A percentile compares a stretch with the other conserved stretches of the same genome.
phyloP scores from a whole-genome alignment of 2,329 filamentous ascomycete species.

The Pseudopithomyces chartarum region DNA sequence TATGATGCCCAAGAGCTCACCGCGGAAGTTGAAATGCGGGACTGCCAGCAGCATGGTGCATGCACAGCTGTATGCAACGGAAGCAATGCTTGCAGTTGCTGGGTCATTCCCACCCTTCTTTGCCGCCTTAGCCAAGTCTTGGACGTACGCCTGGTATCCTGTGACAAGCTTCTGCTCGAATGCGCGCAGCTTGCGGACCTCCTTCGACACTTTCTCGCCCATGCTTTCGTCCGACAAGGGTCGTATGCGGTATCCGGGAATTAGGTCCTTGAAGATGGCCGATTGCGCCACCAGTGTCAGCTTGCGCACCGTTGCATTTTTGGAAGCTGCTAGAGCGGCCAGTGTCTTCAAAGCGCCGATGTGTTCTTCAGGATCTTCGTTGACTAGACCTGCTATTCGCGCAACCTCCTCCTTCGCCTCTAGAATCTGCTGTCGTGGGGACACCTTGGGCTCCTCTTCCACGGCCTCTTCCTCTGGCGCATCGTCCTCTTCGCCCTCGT shows the following conservation, averaged over 20 bases:
- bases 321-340: constrained; percentile 72
- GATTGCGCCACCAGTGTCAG: constrained; percentile 85
- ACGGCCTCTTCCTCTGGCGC: constrained; percentile 46
- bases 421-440: constrained; percentile 78
- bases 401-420: constrained; percentile 93
- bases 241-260: constrained; percentile 94
- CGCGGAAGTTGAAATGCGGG: constrained; percentile 96
- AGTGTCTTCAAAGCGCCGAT: constrained; percentile 77
- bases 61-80: constrained; percentile 81
- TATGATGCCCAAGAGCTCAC: constrained; percentile 84
- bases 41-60: constrained; percentile 81
- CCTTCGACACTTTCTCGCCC: constrained; percentile 84
- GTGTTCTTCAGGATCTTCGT: constrained; percentile 93
- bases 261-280: constrained; percentile 92
- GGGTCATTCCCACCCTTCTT: constrained; percentile 57
- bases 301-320: constrained; percentile 77
- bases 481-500: constrained; percentile 56
- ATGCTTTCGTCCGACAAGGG: constrained; percentile 75
- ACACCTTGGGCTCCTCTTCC: constrained; percentile 66
- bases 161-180: constrained; percentile 88
- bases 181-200: constrained; percentile 77
- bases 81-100: constrained; percentile 59
- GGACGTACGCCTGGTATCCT: constrained; percentile 84
- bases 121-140: constrained; percentile 71
- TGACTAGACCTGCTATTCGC: constrained; percentile 77